Evolutionary conservation across 1,139 yeast species (phyloP), one percentile per base, ranked within the genome.

Genomic region (Scheffersomyces cryptocercus): DNA sequence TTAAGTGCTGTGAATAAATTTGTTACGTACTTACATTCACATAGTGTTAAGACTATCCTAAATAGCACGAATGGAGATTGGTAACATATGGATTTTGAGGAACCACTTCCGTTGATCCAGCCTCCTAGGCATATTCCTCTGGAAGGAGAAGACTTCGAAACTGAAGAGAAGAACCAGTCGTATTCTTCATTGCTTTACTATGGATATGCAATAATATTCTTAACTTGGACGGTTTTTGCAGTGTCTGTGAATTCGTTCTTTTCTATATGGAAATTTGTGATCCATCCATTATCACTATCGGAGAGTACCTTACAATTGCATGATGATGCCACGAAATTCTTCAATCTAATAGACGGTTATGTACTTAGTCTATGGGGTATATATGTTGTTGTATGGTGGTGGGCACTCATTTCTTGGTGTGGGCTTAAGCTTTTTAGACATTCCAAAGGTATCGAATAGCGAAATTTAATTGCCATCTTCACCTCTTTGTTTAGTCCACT

Each of bases 371-470:
- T 79, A 15, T 74, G 84, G 65, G 68, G 85, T 41, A 67, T 79
- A 8, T 81, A 80, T 44, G 81, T 84, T 26, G 77, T 84, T 6
- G 61, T 78, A 1, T 86, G 95, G 93, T 77, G 87, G 61, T 86
- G 95, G 93, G 80, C 89, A 35, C 64, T 84, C 6, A 67, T 78
- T 3, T 82, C 90, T 5, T 86, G 95, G 95, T 71, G 83, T 48
- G 90, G 93, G 29, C 76, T 85, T 76, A 86, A 86, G 60, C 68
- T 85, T 45, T 86, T 86, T 62, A 66, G 89, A 38, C 93, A 86
- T 58, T 84, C 91, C 29, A 84, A 83, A 54, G 89, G 89, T 1
- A 58, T 64, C 10, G 65, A 57, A 28, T 37, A 36, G 3, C 37
- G 36, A n/a, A 36, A 34, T 12, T 15, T 36, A 59, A 26, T 46